Percentiles rank a stretch among this genome's conserved stretches.
These are phyloP conservation scores for Tribonema minus DNA, from an alignment of 108 stramenopile species.

Conservation along the genomic window DNA sequence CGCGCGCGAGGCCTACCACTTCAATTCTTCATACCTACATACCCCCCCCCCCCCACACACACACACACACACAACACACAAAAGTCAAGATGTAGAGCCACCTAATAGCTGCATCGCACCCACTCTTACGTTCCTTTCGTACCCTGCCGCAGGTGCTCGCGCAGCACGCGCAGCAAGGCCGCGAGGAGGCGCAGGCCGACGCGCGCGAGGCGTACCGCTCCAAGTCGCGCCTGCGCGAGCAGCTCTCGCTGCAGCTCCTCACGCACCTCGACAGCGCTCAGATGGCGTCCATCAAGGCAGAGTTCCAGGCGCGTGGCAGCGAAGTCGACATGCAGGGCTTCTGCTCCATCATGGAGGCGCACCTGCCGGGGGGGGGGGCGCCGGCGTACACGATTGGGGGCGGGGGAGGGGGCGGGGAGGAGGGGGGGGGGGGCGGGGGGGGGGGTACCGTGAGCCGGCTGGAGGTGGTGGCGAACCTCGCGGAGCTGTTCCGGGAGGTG, in stretches of 20 bases:
- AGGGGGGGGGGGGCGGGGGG: not conserved
- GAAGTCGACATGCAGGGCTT: conserved; percentile 33
- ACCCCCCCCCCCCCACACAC: no score
- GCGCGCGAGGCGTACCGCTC: conserved; percentile 2
- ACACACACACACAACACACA: no score
- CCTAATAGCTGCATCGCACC: not conserved
- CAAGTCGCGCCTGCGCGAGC: conserved; percentile 5
- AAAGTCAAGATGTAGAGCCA: not conserved
- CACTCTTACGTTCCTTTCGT: not conserved
- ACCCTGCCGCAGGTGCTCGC: not conserved
- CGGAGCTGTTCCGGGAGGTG: conserved; percentile 30
- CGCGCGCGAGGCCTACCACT: no score
- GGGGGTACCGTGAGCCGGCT: not conserved
- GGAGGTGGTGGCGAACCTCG: conserved; percentile 23
- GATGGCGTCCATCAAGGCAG: conserved; percentile 31
- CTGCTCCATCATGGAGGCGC: conserved; percentile 17
- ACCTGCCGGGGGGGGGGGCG: conserved; percentile 3
- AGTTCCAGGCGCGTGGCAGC: conserved; percentile 23
- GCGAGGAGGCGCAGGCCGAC: not conserved
- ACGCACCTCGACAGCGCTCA: conserved; percentile 19
- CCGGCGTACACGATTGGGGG: not conserved
- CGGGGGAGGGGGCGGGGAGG: not conserved
- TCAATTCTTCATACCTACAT: no score
- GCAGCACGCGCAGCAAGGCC: not conserved
- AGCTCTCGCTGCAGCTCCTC: conserved; percentile 17